A percentile compares a stretch with the other conserved stretches of the same genome.
Conservation (phyloP, 148 eudicot genomes). For the Cornus kousa region DNA sequence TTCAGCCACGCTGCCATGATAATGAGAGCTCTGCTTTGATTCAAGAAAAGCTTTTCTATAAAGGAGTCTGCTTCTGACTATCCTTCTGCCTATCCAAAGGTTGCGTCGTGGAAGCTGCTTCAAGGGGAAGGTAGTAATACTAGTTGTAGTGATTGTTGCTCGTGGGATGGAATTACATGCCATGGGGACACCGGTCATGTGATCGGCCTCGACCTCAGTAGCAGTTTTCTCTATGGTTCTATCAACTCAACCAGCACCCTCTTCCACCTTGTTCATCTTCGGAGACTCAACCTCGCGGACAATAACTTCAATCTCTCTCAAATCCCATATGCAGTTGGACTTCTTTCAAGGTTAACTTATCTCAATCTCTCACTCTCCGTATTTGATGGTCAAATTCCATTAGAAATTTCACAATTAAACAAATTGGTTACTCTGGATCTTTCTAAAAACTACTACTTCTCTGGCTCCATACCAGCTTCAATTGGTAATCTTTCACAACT, state of each 20-base stretch:
- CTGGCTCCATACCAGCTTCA: no score
- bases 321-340: constrained; percentile 22
- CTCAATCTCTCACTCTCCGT: neutral
- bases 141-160: constrained; percentile 23
- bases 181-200: constrained; percentile 28
- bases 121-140: neutral
- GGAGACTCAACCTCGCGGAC: neutral
- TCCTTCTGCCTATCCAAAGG: constrained; percentile 3
- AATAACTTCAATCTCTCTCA: constrained; percentile 30
- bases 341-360: neutral
- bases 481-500: neutral
- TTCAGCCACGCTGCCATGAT: constrained; percentile 12
- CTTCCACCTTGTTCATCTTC: constrained; percentile 30
- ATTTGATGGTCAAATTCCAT: neutral
- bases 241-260: constrained; percentile 25
- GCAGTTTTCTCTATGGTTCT: constrained; percentile 34
- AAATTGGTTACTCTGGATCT: neutral
- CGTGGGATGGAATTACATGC: constrained; percentile 46
- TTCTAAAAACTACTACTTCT: neutral
- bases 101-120: constrained; percentile 2
- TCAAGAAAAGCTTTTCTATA: neutral
- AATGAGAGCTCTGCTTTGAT: constrained; percentile 15
- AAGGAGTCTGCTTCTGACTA: neutral
- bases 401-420: no score
- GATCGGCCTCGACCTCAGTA: constrained; percentile 35